phyloP scores from a whole-genome alignment of 768 basidiomycete genomes.

The Pleurotus ostreatus region DNA sequence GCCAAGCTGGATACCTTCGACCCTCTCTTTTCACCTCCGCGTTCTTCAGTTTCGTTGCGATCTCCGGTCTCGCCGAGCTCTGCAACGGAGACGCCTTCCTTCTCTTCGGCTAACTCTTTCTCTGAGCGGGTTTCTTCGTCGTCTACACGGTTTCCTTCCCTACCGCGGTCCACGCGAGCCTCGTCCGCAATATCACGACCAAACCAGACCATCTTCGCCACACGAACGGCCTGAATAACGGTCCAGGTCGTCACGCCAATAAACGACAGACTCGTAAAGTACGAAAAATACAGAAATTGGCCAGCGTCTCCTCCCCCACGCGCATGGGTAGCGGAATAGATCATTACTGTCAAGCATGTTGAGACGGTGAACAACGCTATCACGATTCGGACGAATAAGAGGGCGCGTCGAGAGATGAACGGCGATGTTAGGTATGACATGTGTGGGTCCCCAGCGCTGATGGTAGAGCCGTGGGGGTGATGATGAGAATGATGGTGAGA shows the following conservation, averaged over 20 bases:
- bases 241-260: conserved; percentile 62
- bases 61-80: too few species aligned
- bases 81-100: too few species aligned
- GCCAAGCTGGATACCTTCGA: conserved; percentile 48
- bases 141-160: too few species aligned
- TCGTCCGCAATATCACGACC: too few species aligned
- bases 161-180: too few species aligned
- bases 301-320: conserved; percentile 8
- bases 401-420: conserved; percentile 28
- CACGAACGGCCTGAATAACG: conserved; percentile 52
- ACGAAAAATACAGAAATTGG: conserved; percentile 40
- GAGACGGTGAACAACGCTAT: conserved; percentile 49
- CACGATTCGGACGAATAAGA: conserved; percentile 35
- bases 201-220: too few species aligned
- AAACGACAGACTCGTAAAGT: conserved; percentile 62
- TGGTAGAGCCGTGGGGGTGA: too few species aligned
- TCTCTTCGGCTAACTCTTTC: too few species aligned
- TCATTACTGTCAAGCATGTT: conserved; percentile 33
- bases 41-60: too few species aligned
- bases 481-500: too few species aligned
- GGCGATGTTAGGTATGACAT: conserved; percentile 46
- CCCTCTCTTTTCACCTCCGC: conserved; percentile 37
- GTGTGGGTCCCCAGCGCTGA: conserved; percentile 19
- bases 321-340: conserved; percentile 26
- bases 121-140: too few species aligned